phyloP scores from a whole-genome alignment of 192 early-diverging fungal genomes.

The Mortierella alpina region DNA sequence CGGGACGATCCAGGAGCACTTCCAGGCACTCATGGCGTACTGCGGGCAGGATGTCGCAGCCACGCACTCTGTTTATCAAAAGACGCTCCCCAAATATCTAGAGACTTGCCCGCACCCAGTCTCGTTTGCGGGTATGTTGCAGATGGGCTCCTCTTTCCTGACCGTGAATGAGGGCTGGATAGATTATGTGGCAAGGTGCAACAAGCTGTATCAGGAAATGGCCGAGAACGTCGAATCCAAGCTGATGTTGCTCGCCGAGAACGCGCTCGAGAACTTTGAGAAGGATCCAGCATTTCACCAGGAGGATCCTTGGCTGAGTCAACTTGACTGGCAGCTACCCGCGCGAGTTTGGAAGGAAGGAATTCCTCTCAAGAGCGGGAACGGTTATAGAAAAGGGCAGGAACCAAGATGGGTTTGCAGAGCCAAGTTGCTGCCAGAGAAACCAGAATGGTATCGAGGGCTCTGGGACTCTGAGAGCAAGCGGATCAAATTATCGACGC shows the following conservation, averaged over 20 bases:
- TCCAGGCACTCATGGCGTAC: conserved; percentile 79
- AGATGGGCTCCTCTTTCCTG: conserved; percentile 89
- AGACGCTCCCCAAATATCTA: conserved; percentile 76
- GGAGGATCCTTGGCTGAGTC: conserved; percentile 82
- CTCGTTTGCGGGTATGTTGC: conserved; percentile 90
- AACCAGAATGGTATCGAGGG: conserved; percentile 86
- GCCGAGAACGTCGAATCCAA: conserved; percentile 59
- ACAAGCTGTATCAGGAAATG: conserved; percentile 64
- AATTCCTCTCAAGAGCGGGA: conserved; percentile 43
- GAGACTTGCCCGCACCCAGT: conserved; percentile 93
- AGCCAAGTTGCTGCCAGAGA: conserved; percentile 62
- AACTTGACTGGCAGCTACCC: conserved; percentile 79
- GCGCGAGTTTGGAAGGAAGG: conserved; percentile 45
- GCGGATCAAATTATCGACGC: conserved; percentile 73
- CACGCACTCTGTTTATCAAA: conserved; percentile 79
- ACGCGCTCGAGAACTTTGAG: conserved; percentile 53
- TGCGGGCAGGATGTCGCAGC: conserved; percentile 88
- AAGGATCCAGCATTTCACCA: conserved; percentile 33
- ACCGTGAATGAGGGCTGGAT: conserved; percentile 86
- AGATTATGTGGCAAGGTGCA: conserved; percentile 71
- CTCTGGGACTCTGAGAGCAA: conserved; percentile 72
- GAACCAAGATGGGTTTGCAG: conserved; percentile 56
- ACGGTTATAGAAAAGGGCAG: conserved; percentile 46
- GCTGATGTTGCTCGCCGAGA: conserved; percentile 58
- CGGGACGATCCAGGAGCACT: conserved; percentile 54